Evolutionary conservation across 768 basidiomycete genomes (phyloP), one percentile per base, ranked within the genome.

Genomic region (Kwoniella sp.): DNA sequence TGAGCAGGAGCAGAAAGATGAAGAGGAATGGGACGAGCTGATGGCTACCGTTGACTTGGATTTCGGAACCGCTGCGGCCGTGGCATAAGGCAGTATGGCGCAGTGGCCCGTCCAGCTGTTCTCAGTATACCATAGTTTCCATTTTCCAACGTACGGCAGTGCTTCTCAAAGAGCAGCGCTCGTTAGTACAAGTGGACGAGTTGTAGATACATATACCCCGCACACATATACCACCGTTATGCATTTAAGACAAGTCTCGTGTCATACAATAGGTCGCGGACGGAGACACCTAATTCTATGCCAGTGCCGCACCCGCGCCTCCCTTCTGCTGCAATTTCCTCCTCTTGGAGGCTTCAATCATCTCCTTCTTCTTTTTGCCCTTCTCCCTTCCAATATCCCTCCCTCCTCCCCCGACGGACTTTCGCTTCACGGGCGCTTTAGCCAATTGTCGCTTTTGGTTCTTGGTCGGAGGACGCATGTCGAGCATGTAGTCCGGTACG

Each of bases 401-500:
- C 10, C 78, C 79, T 1, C 72, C 87, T 5, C 81, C 83, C 54
- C 92, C 89, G 2, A 89, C 85, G 21, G 89, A 88, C 78, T 90
- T 89, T 17, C 83, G 69, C 61, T 81, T 81, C 37, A 82, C 75
- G 0, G 83, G 82, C 7, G 87, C 83, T 81, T 89, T 91, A 61
- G 90, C 90, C 86, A 97, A 91, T 74, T 87, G 83, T 70, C 84
- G 86, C 67, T 89, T 88, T 81, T 90, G 89, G 83, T 92, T 84
- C 80, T 92, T 95, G 1, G 90, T 90, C 0, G 95, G 93, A 77
- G 91, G 93, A 22, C 90, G 90, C n/a, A 99, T 84, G 68, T 90
- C 89, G n/a, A 90, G 78, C 68, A 98, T 97, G 91, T 93, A 99
- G 24, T 92, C 90, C 1, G 94, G 91, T 0, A 96, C 93, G 1